Conservation (phyloP, 257 asterid species). For the Primulina tabacum region DNA sequence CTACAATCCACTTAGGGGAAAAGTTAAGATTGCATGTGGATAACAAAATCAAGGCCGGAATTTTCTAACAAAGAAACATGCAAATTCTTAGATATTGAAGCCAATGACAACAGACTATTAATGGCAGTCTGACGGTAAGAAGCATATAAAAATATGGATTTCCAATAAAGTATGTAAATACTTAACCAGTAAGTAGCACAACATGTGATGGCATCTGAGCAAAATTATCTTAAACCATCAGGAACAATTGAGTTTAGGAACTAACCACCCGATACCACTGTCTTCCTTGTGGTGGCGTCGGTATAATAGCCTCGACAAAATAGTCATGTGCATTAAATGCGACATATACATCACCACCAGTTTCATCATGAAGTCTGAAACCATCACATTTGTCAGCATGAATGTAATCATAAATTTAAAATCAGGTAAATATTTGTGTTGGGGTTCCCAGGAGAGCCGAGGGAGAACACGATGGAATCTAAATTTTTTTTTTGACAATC, state of each 20-base stretch:
- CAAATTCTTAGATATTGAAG: background rate
- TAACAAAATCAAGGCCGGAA: background rate
- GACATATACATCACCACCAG: slow-evolving; percentile 66
- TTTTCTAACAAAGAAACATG: no score
- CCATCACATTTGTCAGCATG: slow-evolving; percentile 13
- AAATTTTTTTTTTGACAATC: no score
- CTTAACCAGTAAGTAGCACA: background rate
- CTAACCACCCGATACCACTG: slow-evolving; percentile 91
- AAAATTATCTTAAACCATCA: background rate
- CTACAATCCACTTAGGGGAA: no score
- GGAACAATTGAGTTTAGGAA: slow-evolving; percentile 14
- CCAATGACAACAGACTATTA: background rate
- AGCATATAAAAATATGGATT: slow-evolving; percentile 7
- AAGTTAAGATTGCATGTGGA: background rate
- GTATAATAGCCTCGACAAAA: slow-evolving; percentile 51
- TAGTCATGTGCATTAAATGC: slow-evolving; percentile 87
- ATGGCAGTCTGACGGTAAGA: slow-evolving; percentile 12
- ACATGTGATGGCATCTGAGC: no score
- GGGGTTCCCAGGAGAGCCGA: no score
- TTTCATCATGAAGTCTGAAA: slow-evolving; percentile 76
- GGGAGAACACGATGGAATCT: no score
- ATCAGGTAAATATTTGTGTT: no score
- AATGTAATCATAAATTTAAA: no score
- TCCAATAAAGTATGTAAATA: slow-evolving; percentile 5
- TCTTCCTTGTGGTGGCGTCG: slow-evolving; percentile 61